Conservation (phyloP, 495 filamentous ascomycete species). For the Antarctomyces pellizariae region DNA sequence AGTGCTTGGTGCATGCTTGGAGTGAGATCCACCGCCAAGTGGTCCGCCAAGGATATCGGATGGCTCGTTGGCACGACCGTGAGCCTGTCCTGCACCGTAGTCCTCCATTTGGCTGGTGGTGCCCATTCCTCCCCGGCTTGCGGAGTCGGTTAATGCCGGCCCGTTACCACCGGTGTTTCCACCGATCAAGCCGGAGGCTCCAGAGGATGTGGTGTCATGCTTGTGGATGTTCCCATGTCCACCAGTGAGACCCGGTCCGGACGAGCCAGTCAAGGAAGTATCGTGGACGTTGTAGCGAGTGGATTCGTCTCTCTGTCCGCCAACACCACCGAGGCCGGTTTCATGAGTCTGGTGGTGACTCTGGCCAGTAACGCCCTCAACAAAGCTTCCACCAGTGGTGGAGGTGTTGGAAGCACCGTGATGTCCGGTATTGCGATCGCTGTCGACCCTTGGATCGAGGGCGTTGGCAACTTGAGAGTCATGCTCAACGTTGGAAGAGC, state of each 20-base stretch:
- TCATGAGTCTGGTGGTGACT: too few species aligned
- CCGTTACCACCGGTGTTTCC: slow-evolving; percentile 2
- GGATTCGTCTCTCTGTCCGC: too few species aligned
- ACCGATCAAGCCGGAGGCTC: background rate
- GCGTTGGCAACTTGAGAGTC: too few species aligned
- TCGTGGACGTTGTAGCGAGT: too few species aligned
- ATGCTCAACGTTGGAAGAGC: too few species aligned
- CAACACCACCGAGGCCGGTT: too few species aligned
- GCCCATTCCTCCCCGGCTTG: slow-evolving; percentile 11
- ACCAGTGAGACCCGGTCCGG: too few species aligned
- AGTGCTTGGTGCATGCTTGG: slow-evolving; percentile 6
- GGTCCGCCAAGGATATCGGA: background rate
- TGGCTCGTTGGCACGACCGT: slow-evolving; percentile 6
- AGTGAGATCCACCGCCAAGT: slow-evolving; percentile 2
- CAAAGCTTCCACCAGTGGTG: too few species aligned
- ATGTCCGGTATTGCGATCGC: too few species aligned
- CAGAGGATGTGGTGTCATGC: background rate
- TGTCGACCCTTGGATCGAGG: background rate
- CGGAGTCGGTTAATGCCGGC: slow-evolving; percentile 6
- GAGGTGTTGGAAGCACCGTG: too few species aligned
- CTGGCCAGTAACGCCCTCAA: too few species aligned
- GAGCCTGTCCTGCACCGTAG: slow-evolving; percentile 3
- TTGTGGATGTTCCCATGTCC: background rate
- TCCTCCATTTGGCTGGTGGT: slow-evolving; percentile 4
- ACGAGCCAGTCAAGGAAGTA: too few species aligned